Percentiles rank a stretch among this genome's conserved stretches.
Evolutionary conservation across 202 grass and related monocot species (phyloP).

Genomic region (Panicum hallii): DNA sequence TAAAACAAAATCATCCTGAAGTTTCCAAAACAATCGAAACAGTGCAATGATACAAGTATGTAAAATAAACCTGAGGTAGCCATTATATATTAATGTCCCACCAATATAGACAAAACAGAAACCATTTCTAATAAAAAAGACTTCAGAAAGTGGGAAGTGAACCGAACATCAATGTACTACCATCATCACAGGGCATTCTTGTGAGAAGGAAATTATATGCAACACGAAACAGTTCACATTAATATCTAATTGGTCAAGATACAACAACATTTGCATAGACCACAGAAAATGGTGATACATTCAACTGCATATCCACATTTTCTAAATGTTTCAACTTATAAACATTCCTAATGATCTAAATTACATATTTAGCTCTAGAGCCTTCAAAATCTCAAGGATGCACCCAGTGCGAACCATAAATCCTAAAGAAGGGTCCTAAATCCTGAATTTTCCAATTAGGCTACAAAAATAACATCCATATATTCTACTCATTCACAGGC

Average conservation of each 20-base stretch:
- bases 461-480: not conserved
- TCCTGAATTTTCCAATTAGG: not conserved
- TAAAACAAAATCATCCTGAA: not conserved
- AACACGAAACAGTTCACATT: not conserved
- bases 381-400: not conserved
- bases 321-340: not conserved
- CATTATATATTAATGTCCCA: not conserved
- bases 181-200: conserved; percentile 1
- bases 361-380: not conserved
- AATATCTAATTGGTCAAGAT: conserved; percentile 10
- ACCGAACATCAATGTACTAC: not conserved
- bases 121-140: not conserved
- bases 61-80: conserved; percentile 1
- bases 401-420: not conserved
- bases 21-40: conserved; percentile 5
- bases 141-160: not conserved
- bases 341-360: not conserved
- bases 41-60: not conserved
- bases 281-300: not conserved
- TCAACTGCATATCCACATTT: not conserved
- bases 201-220: not conserved
- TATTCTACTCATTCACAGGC: not conserved
- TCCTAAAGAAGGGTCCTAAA: not conserved
- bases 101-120: not conserved
- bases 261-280: not conserved